A percentile compares a stretch with the other conserved stretches of the same genome.
phyloP scores from a whole-genome alignment of 2,329 filamentous ascomycete species.

The Colletotrichum tropicicola region DNA sequence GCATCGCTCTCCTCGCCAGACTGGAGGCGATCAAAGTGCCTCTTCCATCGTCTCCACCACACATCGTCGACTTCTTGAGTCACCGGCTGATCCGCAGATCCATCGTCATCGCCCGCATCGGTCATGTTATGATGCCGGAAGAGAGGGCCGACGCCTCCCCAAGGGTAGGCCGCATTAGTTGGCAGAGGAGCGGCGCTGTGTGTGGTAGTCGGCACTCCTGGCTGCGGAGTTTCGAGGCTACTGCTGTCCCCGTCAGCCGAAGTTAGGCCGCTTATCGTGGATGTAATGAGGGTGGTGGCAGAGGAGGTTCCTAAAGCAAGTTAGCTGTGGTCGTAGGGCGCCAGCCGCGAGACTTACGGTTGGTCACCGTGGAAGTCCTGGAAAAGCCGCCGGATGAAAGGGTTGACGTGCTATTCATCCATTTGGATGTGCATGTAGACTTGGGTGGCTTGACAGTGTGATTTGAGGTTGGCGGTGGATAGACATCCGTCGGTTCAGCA shows the following conservation, averaged over 20 bases:
- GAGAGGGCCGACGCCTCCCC: slow-evolving; percentile 45
- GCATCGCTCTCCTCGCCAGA: neutral
- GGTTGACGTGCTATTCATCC: slow-evolving; percentile 18
- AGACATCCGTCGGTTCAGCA: neutral
- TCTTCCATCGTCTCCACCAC: slow-evolving; percentile 22
- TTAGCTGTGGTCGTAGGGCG: neutral
- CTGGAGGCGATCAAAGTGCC: neutral
- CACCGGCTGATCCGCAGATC: neutral
- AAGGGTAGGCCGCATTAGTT: slow-evolving; percentile 44
- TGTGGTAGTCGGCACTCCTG: slow-evolving; percentile 16
- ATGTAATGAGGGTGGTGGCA: slow-evolving; percentile 23
- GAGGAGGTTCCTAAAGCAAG: neutral
- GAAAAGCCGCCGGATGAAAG: neutral
- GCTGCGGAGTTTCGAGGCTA: neutral
- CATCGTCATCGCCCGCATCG: slow-evolving; percentile 22
- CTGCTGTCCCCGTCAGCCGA: neutral
- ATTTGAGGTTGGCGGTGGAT: neutral
- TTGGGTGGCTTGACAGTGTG: neutral
- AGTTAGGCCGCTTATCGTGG: neutral
- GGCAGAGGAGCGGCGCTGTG: slow-evolving; percentile 33
- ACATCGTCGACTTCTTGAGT: neutral
- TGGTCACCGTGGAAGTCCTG: neutral
- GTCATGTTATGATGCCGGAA: slow-evolving; percentile 45
- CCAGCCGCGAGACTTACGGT: neutral
- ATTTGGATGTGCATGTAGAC: slow-evolving; percentile 1